Percentiles rank a stretch among this genome's conserved stretches.
These are phyloP conservation scores for Enteropsectra breve DNA, from an alignment of 371 early-diverging fungal species.

Conservation along the genomic window DNA sequence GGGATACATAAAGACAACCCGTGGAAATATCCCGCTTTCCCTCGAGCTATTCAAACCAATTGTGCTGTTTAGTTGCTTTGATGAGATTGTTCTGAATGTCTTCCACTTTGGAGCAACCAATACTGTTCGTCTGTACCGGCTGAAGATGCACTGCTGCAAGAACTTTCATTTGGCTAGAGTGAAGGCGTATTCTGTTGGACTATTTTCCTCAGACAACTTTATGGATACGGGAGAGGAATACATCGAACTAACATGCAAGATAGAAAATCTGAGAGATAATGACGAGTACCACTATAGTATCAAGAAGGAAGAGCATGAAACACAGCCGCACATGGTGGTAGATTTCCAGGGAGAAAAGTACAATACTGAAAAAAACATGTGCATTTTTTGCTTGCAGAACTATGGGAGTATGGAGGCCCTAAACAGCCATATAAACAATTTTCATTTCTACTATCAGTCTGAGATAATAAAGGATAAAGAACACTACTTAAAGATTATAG, in stretches of 20 bases:
- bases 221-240: neutral
- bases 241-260: neutral
- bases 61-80: neutral
- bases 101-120: neutral
- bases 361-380: neutral
- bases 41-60: neutral
- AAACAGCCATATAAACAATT: slow-evolving; percentile 3
- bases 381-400: slow-evolving; percentile 7
- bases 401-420: neutral
- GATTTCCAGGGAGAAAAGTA: neutral
- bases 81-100: neutral
- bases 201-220: neutral
- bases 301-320: neutral
- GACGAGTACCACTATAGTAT: neutral
- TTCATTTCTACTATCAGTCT: neutral
- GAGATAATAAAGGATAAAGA: neutral
- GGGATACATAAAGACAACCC: neutral
- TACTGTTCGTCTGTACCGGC: neutral
- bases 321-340: neutral
- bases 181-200: neutral
- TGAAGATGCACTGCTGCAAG: neutral
- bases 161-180: too few species aligned
- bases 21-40: neutral
- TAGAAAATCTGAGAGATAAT: neutral
- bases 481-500: too few species aligned